A percentile compares a stretch with the other conserved stretches of the same genome.
Evolutionary conservation across 2,329 filamentous ascomycete species (phyloP).

Genomic region (Tricladium varicosporioides): DNA sequence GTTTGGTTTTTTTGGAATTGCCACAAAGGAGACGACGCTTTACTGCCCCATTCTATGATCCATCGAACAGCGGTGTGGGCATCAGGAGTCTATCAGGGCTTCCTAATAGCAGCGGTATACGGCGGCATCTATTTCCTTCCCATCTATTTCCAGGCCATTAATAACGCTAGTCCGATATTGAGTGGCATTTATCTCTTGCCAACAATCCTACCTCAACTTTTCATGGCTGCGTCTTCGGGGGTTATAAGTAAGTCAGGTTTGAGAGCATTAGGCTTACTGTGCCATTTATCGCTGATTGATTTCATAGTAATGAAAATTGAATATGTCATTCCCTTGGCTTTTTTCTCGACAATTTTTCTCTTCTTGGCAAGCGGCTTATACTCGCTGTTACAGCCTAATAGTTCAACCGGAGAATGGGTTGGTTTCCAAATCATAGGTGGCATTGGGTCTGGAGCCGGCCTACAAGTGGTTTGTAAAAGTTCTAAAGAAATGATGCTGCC

Average conservation of each 20-base stretch:
- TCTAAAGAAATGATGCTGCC: constrained; percentile 26
- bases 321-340: constrained; percentile 46
- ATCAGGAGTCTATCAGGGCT: constrained; percentile 24
- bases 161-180: constrained; percentile 32
- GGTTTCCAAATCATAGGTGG: constrained; percentile 23
- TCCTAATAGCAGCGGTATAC: constrained; percentile 41
- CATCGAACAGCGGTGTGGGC: constrained; percentile 8
- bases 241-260: constrained; percentile 26
- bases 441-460: constrained; percentile 36
- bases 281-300: constrained; percentile 34
- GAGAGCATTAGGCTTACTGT: constrained; percentile 18
- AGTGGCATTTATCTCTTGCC: constrained; percentile 39
- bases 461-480: constrained; percentile 36
- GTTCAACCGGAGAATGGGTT: constrained; percentile 17
- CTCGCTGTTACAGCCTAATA: constrained; percentile 31
- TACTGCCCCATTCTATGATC: constrained; percentile 20
- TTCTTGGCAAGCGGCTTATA: constrained; percentile 28
- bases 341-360: constrained; percentile 15
- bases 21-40: constrained; percentile 20
- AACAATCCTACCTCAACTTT: constrained; percentile 16
- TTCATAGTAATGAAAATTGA: constrained; percentile 45
- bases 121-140: constrained; percentile 44
- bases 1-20: constrained; percentile 20
- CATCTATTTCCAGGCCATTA: constrained; percentile 47
- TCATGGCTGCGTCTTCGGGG: constrained; percentile 38